These are phyloP conservation scores for Cystobasidium onofrii DNA, from an alignment of 768 basidiomycete genomes.

Conservation along the genomic window DNA sequence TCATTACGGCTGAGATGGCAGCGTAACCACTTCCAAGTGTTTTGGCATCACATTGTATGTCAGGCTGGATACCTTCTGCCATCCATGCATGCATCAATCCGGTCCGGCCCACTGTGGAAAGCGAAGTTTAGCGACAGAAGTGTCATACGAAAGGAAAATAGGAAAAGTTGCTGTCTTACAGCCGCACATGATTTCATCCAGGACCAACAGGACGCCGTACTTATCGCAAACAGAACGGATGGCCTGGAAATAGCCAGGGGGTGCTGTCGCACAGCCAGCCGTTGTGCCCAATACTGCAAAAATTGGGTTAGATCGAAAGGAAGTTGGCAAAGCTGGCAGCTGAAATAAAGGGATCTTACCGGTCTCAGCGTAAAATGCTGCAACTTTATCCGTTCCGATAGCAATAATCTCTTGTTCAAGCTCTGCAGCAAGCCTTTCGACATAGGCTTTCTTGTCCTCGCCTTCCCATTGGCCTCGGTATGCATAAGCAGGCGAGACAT, in stretches of 20 bases:
- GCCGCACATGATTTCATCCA: slow-evolving; percentile 43
- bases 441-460: slow-evolving; percentile 37
- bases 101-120: background rate
- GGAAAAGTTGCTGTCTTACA: background rate
- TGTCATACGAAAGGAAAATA: too few species aligned
- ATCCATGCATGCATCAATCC: slow-evolving; percentile 38
- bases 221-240: slow-evolving; percentile 39
- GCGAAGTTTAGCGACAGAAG: too few species aligned
- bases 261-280: background rate
- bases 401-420: slow-evolving; percentile 38
- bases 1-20: slow-evolving; percentile 37
- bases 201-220: slow-evolving; percentile 37
- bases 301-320: too few species aligned
- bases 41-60: slow-evolving; percentile 41
- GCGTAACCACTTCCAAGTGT: slow-evolving; percentile 39
- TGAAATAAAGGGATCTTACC: too few species aligned
- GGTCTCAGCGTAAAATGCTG: slow-evolving; percentile 39
- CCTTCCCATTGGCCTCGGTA: slow-evolving; percentile 13
- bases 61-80: slow-evolving; percentile 38
- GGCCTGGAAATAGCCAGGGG: slow-evolving; percentile 34
- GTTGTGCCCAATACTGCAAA: background rate
- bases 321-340: too few species aligned
- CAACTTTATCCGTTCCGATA: slow-evolving; percentile 35
- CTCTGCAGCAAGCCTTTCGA: slow-evolving; percentile 34
- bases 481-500: slow-evolving; percentile 34